These are phyloP conservation scores for Francoa sonchifolia DNA, from an alignment of 441 rosid species.

Conservation along the genomic window DNA sequence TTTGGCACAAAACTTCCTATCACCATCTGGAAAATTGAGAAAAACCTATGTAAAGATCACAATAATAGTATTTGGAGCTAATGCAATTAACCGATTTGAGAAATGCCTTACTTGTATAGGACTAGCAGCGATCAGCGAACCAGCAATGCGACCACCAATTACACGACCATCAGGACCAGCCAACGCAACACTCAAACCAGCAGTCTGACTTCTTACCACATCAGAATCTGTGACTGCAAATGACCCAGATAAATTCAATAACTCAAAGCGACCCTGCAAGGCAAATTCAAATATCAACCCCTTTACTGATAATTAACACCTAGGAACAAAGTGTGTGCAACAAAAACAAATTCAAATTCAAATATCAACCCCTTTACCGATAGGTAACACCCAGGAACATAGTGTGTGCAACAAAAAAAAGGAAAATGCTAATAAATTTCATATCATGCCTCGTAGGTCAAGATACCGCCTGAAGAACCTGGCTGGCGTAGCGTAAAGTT, in stretches of 20 bases:
- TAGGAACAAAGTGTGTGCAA: too few species aligned
- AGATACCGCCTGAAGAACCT: constrained; percentile 24
- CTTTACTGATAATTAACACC: too few species aligned
- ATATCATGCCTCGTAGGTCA: constrained; percentile 42
- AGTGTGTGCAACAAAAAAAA: too few species aligned
- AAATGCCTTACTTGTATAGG: constrained; percentile 52
- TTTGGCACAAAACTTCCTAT: constrained; percentile 52
- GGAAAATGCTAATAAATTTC: too few species aligned
- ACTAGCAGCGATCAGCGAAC: constrained; percentile 46
- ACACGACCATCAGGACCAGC: constrained; percentile 47
- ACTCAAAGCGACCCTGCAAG: constrained; percentile 52
- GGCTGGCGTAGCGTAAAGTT: constrained; percentile 50
- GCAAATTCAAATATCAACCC: too few species aligned
- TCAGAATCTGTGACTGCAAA: constrained; percentile 25
- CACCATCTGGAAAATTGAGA: constrained; percentile 30
- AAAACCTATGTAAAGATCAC: too few species aligned
- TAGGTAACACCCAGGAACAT: too few species aligned
- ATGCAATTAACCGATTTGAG: too few species aligned
- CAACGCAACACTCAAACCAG: constrained; percentile 42
- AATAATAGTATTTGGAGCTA: too few species aligned
- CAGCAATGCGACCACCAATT: constrained; percentile 45
- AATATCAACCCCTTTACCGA: too few species aligned
- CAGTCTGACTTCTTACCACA: constrained; percentile 24
- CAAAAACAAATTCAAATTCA: too few species aligned
- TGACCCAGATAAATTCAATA: constrained; percentile 41